Conservation (phyloP, 805 yeast genomes). For the Debaryomyces prosopidis region DNA sequence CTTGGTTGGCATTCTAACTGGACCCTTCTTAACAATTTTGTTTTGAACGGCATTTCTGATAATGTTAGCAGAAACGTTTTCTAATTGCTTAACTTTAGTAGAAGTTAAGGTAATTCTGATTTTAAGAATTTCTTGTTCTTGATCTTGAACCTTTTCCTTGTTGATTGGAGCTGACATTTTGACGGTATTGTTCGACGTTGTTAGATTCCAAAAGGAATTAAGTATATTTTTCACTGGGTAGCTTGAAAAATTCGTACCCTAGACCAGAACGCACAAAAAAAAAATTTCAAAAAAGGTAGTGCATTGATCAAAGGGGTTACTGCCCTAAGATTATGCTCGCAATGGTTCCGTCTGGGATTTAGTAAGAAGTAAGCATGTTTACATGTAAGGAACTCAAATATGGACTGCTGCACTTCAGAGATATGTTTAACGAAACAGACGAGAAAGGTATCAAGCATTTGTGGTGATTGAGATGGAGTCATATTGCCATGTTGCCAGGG, state of each 20-base stretch:
- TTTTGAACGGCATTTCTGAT: slow-evolving; percentile 81
- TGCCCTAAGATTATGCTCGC: no score
- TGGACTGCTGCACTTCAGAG: no score
- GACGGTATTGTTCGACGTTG: slow-evolving; percentile 35
- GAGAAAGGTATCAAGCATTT: no score
- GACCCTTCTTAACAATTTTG: slow-evolving; percentile 93
- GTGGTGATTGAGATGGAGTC: no score
- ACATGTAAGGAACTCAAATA: no score
- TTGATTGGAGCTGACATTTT: slow-evolving; percentile 75
- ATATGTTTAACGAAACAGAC: no score
- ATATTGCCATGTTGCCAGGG: no score
- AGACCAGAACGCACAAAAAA: neutral
- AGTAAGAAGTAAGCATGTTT: no score
- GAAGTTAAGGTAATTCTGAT: slow-evolving; percentile 99
- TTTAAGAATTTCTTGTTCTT: slow-evolving; percentile 85
- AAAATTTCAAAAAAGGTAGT: neutral
- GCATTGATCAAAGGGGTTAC: slow-evolving; percentile 5
- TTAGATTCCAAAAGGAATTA: slow-evolving; percentile 18
- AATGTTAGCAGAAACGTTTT: slow-evolving; percentile 91
- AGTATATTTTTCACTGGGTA: neutral
- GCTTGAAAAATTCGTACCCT: slow-evolving; percentile 1
- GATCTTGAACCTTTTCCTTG: slow-evolving; percentile 86
- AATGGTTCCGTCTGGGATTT: no score
- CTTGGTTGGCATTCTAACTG: slow-evolving; percentile 99
- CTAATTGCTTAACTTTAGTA: slow-evolving; percentile 97